A percentile compares a stretch with the other conserved stretches of the same genome.
Conservation (phyloP, 257 asterid genomes). For the Coffea canephora region DNA sequence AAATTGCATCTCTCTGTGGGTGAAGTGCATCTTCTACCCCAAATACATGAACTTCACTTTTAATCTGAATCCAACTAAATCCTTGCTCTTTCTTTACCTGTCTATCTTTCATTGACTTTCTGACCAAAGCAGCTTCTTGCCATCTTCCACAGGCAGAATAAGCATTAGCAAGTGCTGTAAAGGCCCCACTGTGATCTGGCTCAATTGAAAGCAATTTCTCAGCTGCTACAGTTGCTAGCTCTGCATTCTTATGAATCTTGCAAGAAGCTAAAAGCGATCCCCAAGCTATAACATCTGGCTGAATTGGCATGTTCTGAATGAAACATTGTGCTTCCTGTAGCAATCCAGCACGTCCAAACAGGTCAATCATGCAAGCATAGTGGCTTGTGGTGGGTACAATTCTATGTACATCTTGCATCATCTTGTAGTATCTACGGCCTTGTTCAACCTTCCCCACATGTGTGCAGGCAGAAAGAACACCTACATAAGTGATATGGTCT, state of each 20-base stretch:
- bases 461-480: constrained; percentile 79
- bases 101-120: constrained; percentile 81
- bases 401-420: constrained; percentile 64
- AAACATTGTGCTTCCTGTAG: constrained; percentile 65
- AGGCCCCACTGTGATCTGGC: constrained; percentile 81
- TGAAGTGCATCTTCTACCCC: constrained; percentile 74
- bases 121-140: constrained; percentile 70
- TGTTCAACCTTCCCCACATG: constrained; percentile 77
- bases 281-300: constrained; percentile 86
- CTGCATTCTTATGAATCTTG: constrained; percentile 62
- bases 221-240: constrained; percentile 68
- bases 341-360: constrained; percentile 86
- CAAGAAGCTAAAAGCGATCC: constrained; percentile 88
- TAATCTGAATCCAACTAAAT: constrained; percentile 80
- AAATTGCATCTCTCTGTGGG: constrained; percentile 65
- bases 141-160: constrained; percentile 80
- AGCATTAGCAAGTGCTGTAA: constrained; percentile 78
- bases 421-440: constrained; percentile 65
- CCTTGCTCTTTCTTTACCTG: constrained; percentile 91
- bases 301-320: constrained; percentile 56
- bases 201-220: constrained; percentile 66
- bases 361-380: constrained; percentile 81
- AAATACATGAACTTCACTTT: constrained; percentile 59
- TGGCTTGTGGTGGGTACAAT: constrained; percentile 71
- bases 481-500: constrained; percentile 81